phyloP scores from a whole-genome alignment of 2,329 filamentous ascomycete species.

The Mariannaea elegans region DNA sequence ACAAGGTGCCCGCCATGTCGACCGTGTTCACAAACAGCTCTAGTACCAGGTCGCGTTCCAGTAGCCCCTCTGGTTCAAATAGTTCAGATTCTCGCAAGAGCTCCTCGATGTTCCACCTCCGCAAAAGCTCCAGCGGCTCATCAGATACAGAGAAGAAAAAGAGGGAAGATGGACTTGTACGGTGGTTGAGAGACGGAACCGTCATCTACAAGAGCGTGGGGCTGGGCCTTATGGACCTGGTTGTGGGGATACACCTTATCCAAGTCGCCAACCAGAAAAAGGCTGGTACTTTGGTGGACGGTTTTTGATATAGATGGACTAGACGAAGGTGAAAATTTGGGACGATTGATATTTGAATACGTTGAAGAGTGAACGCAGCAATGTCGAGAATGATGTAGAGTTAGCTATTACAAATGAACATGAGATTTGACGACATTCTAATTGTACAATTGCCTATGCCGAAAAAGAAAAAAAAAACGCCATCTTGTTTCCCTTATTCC shows the following conservation, averaged over 20 bases:
- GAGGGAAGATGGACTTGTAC: conserved; percentile 59
- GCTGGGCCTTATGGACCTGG: conserved; percentile 72
- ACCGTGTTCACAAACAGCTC: conserved; percentile 44
- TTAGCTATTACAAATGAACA: neutral
- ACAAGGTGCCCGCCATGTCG: conserved; percentile 51
- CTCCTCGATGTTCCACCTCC: conserved; percentile 44
- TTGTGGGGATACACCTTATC: conserved; percentile 67
- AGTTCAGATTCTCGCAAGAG: conserved; percentile 44
- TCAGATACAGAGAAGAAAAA: conserved; percentile 50
- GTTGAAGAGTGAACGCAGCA: neutral
- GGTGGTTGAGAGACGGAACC: conserved; percentile 69
- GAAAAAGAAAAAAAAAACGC: neutral
- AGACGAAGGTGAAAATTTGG: neutral
- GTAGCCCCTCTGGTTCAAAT: conserved; percentile 45
- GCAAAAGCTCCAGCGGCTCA: conserved; percentile 41
- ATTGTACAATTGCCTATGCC: conserved; percentile 35
- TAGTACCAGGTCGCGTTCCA: conserved; percentile 34
- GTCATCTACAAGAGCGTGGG: conserved; percentile 77
- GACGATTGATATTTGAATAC: conserved; percentile 25
- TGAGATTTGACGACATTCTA: conserved; percentile 33
- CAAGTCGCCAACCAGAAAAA: conserved; percentile 63
- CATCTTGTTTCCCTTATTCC: conserved; percentile 65
- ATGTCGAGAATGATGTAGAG: neutral
- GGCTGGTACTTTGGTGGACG: conserved; percentile 62
- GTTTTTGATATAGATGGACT: conserved; percentile 51